Percentiles rank a stretch among this genome's conserved stretches.
phyloP scores from a whole-genome alignment of 2,329 filamentous ascomycete genomes.

The Fonsecaea nubica region DNA sequence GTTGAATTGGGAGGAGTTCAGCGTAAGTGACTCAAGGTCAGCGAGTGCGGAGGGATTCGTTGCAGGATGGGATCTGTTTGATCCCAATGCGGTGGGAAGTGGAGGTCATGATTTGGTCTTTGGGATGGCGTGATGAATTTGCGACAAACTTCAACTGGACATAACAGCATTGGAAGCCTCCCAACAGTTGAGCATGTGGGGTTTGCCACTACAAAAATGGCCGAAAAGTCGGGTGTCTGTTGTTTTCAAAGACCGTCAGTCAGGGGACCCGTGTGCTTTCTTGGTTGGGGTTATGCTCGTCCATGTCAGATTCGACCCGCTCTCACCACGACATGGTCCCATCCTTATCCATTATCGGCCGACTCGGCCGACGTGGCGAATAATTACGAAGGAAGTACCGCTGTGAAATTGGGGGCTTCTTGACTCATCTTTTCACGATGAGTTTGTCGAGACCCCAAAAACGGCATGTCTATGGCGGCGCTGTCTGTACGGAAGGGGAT shows the following conservation, averaged over 20 bases:
- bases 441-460: not conserved
- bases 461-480: not conserved
- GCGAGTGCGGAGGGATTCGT: slow-evolving; percentile 34
- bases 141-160: not conserved
- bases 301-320: slow-evolving; percentile 1
- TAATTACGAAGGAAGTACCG: not conserved
- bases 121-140: slow-evolving; percentile 34
- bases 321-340: not conserved
- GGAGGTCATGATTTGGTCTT: slow-evolving; percentile 35
- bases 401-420: not conserved
- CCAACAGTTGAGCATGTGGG: not conserved
- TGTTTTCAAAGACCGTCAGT: not conserved
- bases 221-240: not conserved
- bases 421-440: not conserved
- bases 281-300: not conserved
- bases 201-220: not conserved
- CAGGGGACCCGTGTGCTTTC: not conserved
- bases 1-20: slow-evolving; percentile 41
- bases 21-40: slow-evolving; percentile 38
- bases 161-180: not conserved
- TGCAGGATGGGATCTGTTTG: slow-evolving; percentile 39
- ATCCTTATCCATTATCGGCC: not conserved
- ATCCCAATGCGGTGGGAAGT: slow-evolving; percentile 28
- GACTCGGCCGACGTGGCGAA: not conserved
- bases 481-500: not conserved